A percentile compares a stretch with the other conserved stretches of the same genome.
phyloP scores from a whole-genome alignment of 805 yeast genomes.

The Barnettozyma vustinii region DNA sequence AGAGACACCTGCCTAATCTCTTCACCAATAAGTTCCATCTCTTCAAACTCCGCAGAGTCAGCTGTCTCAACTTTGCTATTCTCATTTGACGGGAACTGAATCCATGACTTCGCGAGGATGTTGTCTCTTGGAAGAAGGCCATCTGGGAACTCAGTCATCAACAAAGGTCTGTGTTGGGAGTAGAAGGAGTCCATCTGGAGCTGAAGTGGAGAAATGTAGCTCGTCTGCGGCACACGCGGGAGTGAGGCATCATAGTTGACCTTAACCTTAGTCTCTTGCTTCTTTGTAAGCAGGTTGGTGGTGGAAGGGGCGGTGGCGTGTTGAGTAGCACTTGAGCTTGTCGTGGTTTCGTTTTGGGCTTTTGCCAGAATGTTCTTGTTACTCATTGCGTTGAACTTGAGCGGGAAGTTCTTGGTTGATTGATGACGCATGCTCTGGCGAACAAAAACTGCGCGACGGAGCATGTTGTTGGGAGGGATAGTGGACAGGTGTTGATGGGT shows the following conservation, averaged over 20 bases:
- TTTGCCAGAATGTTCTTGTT: conserved; percentile 18
- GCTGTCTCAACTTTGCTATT: background rate
- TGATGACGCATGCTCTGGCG: background rate
- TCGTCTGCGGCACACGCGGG: conserved; percentile 1
- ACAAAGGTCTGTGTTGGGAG: background rate
- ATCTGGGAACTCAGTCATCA: conserved; percentile 1
- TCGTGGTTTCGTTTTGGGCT: background rate
- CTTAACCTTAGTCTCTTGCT: background rate
- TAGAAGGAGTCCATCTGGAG: conserved; percentile 1
- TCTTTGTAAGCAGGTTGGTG: background rate
- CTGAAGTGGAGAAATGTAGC: background rate
- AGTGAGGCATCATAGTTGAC: conserved; percentile 1
- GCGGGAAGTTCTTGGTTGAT: conserved; percentile 8
- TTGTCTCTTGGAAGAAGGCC: background rate
- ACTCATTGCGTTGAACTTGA: conserved; percentile 24
- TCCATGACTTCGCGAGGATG: background rate
- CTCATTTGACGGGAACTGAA: background rate
- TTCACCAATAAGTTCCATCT: background rate
- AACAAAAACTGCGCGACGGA: background rate
- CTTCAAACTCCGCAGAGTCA: background rate
- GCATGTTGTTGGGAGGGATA: background rate
- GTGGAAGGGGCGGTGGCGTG: background rate
- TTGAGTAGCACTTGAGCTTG: background rate
- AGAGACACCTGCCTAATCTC: conserved; percentile 15
- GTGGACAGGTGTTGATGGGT: background rate